A percentile compares a stretch with the other conserved stretches of the same genome.
These are phyloP conservation scores for Ganoderma lucidum DNA, from an alignment of 1,284 basidiomycete species.

Conservation along the genomic window DNA sequence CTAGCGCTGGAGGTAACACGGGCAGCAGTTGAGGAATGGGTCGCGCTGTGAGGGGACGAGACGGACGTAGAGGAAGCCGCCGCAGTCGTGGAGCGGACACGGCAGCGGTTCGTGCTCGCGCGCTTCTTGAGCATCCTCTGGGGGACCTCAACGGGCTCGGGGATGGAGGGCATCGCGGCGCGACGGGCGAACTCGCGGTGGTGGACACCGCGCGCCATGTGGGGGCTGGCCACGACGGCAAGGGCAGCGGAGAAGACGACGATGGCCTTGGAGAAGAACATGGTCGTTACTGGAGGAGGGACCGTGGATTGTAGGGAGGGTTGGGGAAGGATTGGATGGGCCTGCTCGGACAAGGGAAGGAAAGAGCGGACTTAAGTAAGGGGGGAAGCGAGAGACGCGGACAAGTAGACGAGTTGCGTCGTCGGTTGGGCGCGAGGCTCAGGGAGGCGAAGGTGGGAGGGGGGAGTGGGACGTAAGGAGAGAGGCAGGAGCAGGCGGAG, in stretches of 20 bases:
- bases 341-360: slow-evolving; percentile 30
- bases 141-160: slow-evolving; percentile 35
- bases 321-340: slow-evolving; percentile 29
- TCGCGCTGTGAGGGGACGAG: slow-evolving; percentile 7
- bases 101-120: slow-evolving; percentile 37
- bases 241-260: slow-evolving; percentile 54
- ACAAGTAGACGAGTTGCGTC: slow-evolving; percentile 19
- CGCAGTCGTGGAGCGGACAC: slow-evolving; percentile 29
- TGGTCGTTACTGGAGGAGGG: slow-evolving; percentile 37
- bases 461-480: slow-evolving; percentile 28
- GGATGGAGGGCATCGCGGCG: slow-evolving; percentile 44
- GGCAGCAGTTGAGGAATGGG: slow-evolving; percentile 19
- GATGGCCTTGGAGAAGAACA: slow-evolving; percentile 57
- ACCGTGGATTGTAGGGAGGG: slow-evolving; percentile 33
- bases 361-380: slow-evolving; percentile 34
- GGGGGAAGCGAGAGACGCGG: slow-evolving; percentile 15
- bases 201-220: slow-evolving; percentile 45
- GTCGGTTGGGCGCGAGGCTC: slow-evolving; percentile 28
- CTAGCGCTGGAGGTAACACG: slow-evolving; percentile 17
- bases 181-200: slow-evolving; percentile 44
- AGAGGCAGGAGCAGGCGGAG: slow-evolving; percentile 13
- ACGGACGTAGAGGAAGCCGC: slow-evolving; percentile 16
- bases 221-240: slow-evolving; percentile 55
- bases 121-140: slow-evolving; percentile 34
- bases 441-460: slow-evolving; percentile 21